Conservation (phyloP, 1,284 basidiomycete species). For the Ustilago nuda region DNA sequence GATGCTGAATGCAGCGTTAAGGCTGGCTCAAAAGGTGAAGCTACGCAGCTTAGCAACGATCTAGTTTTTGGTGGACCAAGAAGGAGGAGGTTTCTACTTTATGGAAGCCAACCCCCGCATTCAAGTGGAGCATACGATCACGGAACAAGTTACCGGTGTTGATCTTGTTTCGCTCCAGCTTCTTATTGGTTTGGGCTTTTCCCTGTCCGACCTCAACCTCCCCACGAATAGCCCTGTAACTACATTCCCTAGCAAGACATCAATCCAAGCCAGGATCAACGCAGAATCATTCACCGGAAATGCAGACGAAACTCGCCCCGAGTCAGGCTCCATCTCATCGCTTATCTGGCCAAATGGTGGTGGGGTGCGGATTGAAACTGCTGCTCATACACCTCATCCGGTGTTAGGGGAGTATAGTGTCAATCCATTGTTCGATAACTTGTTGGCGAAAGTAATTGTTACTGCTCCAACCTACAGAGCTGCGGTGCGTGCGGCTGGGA, state of each 20-base stretch:
- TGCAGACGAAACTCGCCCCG: slow-evolving; percentile 30
- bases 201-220: slow-evolving; percentile 21
- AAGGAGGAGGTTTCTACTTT: slow-evolving; percentile 32
- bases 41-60: slow-evolving; percentile 40
- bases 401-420: slow-evolving; percentile 19
- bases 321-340: slow-evolving; percentile 23
- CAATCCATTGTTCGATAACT: slow-evolving; percentile 50
- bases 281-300: slow-evolving; percentile 31
- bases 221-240: background rate
- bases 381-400: slow-evolving; percentile 40
- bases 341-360: slow-evolving; percentile 38
- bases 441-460: slow-evolving; percentile 57
- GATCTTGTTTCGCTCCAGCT: slow-evolving; percentile 45
- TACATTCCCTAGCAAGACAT: slow-evolving; percentile 10
- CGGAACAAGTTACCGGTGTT: slow-evolving; percentile 31
- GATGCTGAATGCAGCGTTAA: slow-evolving; percentile 25
- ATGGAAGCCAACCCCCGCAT: slow-evolving; percentile 56
- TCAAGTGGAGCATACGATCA: slow-evolving; percentile 56
- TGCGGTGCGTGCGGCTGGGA: slow-evolving; percentile 19
- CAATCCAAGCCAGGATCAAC: slow-evolving; percentile 50
- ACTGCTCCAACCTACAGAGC: slow-evolving; percentile 29
- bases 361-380: slow-evolving; percentile 52
- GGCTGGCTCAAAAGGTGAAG: slow-evolving; percentile 12
- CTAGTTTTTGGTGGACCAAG: slow-evolving; percentile 42
- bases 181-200: slow-evolving; percentile 25